These are phyloP conservation scores for Euphorbia pulcherrima DNA, from an alignment of 345 rosid species.

Conservation along the genomic window DNA sequence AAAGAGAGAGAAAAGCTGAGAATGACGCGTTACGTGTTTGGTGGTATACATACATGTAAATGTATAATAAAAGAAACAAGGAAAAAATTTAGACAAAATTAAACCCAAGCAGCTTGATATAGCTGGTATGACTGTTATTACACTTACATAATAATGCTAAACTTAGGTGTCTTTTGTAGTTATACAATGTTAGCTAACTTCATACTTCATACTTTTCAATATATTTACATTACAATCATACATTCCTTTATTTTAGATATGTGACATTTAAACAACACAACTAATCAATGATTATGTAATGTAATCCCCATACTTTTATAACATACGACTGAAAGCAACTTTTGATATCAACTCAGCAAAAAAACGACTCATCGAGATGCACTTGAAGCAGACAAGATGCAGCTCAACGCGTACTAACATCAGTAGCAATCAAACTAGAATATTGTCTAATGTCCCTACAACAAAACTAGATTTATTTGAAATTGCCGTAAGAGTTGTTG, in stretches of 20 bases:
- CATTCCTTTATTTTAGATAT: not conserved
- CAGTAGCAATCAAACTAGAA: too few species aligned
- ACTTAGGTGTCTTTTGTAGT: constrained; percentile 30
- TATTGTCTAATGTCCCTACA: too few species aligned
- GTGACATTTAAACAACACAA: not conserved
- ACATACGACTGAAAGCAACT: too few species aligned
- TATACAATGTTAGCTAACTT: constrained; percentile 10
- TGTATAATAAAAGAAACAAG: not conserved
- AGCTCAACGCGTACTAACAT: too few species aligned
- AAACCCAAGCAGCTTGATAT: constrained; percentile 22
- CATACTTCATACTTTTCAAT: too few species aligned
- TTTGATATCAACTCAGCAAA: too few species aligned
- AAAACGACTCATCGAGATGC: too few species aligned
- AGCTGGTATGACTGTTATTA: constrained; percentile 13
- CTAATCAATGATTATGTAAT: not conserved
- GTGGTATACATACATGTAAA: constrained; percentile 23
- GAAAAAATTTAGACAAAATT: constrained; percentile 12
- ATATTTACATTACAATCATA: too few species aligned
- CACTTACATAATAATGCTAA: constrained; percentile 5
- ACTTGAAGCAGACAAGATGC: too few species aligned
- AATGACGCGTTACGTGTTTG: constrained; percentile 35
- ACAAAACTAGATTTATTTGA: too few species aligned
- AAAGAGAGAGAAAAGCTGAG: constrained; percentile 1
- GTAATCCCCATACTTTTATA: constrained; percentile 1
- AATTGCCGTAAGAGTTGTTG: too few species aligned